Conservation (phyloP, 768 basidiomycete genomes). For the Sporobolomyces roseus region DNA sequence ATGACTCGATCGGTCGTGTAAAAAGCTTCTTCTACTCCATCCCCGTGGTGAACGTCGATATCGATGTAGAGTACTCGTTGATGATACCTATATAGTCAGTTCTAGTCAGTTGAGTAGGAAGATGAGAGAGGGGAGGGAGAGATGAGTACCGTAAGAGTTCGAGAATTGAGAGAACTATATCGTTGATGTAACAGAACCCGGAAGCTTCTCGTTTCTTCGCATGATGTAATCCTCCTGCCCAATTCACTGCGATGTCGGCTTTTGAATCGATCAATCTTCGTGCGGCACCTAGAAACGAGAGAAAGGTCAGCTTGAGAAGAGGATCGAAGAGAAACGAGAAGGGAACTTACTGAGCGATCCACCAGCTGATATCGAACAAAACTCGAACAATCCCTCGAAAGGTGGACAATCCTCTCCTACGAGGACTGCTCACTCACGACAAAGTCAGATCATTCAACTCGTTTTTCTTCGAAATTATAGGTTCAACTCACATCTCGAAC, state of each 20-base stretch:
- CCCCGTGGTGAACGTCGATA: slow-evolving; percentile 97
- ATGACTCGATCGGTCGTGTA: slow-evolving; percentile 96
- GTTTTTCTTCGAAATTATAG: neutral
- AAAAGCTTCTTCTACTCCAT: slow-evolving; percentile 98
- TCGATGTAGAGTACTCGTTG: slow-evolving; percentile 92
- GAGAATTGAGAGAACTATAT: slow-evolving; percentile 89
- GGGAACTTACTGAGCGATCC: slow-evolving; percentile 75
- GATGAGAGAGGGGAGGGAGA: neutral
- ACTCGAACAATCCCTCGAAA: slow-evolving; percentile 94
- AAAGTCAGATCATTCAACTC: neutral
- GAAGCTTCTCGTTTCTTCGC: slow-evolving; percentile 98
- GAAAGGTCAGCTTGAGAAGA: neutral
- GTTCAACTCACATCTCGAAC: slow-evolving; percentile 70
- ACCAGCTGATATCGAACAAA: slow-evolving; percentile 92
- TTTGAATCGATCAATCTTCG: slow-evolving; percentile 72
- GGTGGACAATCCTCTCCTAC: slow-evolving; percentile 93
- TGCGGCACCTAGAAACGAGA: slow-evolving; percentile 62
- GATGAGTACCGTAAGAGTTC: slow-evolving; percentile 74
- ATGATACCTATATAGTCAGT: slow-evolving; percentile 47
- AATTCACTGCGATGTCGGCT: slow-evolving; percentile 82
- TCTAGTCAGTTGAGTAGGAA: neutral
- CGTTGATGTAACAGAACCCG: slow-evolving; percentile 98
- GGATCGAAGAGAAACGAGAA: neutral
- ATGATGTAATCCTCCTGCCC: slow-evolving; percentile 97
- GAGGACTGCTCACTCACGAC: slow-evolving; percentile 49